A percentile compares a stretch with the other conserved stretches of the same genome.
Conservation (phyloP, 1,139 yeast species). For the Blastobotrys aristatus region DNA sequence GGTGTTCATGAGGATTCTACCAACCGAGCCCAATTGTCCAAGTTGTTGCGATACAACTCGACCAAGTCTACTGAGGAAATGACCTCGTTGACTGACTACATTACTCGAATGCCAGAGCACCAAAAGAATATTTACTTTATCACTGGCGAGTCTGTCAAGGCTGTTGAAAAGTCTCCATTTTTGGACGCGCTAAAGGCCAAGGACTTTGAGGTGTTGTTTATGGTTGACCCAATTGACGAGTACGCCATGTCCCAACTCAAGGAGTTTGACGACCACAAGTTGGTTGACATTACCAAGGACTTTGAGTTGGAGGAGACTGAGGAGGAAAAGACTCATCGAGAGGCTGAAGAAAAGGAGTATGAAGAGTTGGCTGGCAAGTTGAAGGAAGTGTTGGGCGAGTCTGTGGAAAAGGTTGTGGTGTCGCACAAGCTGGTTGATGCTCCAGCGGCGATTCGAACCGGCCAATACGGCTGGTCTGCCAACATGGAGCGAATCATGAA, state of each 20-base stretch:
- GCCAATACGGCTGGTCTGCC: conserved; percentile 99
- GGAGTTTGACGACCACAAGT: conserved; percentile 99
- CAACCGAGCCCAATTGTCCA: conserved; percentile 93
- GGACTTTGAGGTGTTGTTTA: conserved; percentile 95
- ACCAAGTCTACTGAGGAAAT: conserved; percentile 92
- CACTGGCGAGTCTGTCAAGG: conserved; percentile 97
- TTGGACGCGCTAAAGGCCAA: conserved; percentile 98
- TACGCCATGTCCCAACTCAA: conserved; percentile 98
- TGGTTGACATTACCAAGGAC: conserved; percentile 98
- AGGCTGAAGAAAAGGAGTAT: conserved; percentile 84
- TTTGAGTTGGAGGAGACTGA: conserved; percentile 98
- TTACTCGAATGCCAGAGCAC: conserved; percentile 99
- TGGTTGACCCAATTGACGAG: conserved; percentile 99
- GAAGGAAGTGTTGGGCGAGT: conserved; percentile 96
- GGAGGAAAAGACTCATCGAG: conserved; percentile 93
- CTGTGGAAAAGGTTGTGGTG: conserved; percentile 98
- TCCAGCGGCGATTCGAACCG: conserved; percentile 99
- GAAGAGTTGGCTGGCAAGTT: conserved; percentile 93
- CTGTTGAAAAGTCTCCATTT: conserved; percentile 99
- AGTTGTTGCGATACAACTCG: conserved; percentile 94
- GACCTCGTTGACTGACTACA: conserved; percentile 94
- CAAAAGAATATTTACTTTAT: conserved; percentile 99
- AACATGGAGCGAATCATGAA: conserved; percentile 99
- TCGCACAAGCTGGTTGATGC: conserved; percentile 97
- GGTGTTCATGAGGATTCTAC: conserved; percentile 99